Evolutionary conservation across 306 rosid genomes (phyloP).

Genomic region (Rubus parviflorus): DNA sequence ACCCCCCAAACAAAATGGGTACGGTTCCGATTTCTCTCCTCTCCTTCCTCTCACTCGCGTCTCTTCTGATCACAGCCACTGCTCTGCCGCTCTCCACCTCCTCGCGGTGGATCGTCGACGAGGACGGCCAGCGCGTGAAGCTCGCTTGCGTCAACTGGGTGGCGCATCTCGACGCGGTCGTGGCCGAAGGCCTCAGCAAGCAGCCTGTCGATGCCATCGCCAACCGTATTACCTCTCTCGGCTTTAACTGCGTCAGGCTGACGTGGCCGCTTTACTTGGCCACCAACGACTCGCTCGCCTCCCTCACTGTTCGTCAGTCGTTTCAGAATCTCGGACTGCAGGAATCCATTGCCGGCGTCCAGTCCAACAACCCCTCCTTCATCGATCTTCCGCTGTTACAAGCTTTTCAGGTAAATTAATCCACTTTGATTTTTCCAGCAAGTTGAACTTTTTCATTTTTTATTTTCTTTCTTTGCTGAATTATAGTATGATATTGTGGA

Average conservation of each 20-base stretch:
- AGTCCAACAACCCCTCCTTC: conserved; percentile 68
- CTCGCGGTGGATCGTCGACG: conserved; percentile 76
- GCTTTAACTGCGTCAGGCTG: conserved; percentile 91
- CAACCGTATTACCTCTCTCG: conserved; percentile 46
- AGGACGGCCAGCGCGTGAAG: conserved; percentile 68
- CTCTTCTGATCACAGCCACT: conserved; percentile 6
- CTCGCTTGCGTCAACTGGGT: conserved; percentile 88
- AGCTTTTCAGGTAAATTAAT: conserved; percentile 64
- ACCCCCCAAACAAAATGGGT: conserved; percentile 21
- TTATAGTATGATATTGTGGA: not conserved
- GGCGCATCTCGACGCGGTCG: conserved; percentile 64
- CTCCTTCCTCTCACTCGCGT: not conserved
- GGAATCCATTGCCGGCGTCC: conserved; percentile 56
- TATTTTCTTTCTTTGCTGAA: not conserved
- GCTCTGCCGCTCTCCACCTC: conserved; percentile 56
- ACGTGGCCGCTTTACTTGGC: conserved; percentile 73
- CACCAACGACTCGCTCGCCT: conserved; percentile 60
- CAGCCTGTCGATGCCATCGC: conserved; percentile 65
- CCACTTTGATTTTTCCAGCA: no score
- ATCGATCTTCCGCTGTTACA: conserved; percentile 62
- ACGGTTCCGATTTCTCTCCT: not conserved
- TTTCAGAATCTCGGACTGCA: conserved; percentile 54
- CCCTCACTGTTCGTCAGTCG: conserved; percentile 69
- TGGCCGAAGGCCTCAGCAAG: conserved; percentile 87
- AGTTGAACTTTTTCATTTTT: not conserved